A percentile compares a stretch with the other conserved stretches of the same genome.
Conservation (phyloP, 2,329 filamentous ascomycete genomes). For the Xylariaceae sp. region DNA sequence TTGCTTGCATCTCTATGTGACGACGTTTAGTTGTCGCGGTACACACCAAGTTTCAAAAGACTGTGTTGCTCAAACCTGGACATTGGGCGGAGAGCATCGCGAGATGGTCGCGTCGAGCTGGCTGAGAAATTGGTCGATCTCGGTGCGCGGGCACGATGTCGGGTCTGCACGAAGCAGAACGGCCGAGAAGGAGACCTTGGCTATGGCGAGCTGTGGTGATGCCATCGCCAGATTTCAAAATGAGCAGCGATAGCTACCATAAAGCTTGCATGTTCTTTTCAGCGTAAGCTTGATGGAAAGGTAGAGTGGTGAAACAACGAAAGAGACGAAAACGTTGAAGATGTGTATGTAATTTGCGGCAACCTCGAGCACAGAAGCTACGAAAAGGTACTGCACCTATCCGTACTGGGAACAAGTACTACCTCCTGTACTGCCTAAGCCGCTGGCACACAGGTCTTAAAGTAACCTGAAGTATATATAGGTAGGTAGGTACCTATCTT, state of each 20-base stretch:
- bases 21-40: slow-evolving; percentile 44
- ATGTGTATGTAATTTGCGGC: no score
- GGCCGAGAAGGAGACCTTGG: slow-evolving; percentile 78
- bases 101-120: slow-evolving; percentile 68
- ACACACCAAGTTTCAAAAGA: slow-evolving; percentile 48
- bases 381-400: no score
- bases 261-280: slow-evolving; percentile 14
- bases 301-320: no score
- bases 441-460: no score
- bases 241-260: neutral
- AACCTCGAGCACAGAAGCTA: no score
- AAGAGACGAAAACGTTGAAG: no score
- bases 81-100: slow-evolving; percentile 78
- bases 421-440: no score
- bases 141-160: slow-evolving; percentile 68
- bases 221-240: slow-evolving; percentile 55
- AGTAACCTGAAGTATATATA: no score
- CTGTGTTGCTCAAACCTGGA: slow-evolving; percentile 78
- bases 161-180: slow-evolving; percentile 77
- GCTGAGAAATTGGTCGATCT: slow-evolving; percentile 72
- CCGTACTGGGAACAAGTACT: no score
- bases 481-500: no score
- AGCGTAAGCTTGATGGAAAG: no score
- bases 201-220: slow-evolving; percentile 74
- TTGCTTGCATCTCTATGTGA: slow-evolving; percentile 79